Evolutionary conservation across 768 basidiomycete species (phyloP).

Genomic region (Suillus spraguei): DNA sequence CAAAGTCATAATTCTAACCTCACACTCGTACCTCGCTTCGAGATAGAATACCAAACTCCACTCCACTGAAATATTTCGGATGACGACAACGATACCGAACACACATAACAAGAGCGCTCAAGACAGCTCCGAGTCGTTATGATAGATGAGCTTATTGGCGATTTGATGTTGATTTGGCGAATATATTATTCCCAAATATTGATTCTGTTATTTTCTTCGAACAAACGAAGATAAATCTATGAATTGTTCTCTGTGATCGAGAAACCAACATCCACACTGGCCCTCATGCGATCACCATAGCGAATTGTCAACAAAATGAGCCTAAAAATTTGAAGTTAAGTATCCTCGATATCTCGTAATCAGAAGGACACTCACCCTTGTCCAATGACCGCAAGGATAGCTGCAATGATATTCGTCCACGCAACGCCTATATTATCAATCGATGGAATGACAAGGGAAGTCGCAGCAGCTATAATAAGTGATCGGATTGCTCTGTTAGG

Average conservation of each 20-base stretch:
- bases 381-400: constrained; percentile 46
- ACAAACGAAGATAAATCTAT: not conserved
- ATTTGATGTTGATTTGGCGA: not conserved
- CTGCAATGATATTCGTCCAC: constrained; percentile 44
- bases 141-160: not conserved
- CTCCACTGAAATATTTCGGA: no score
- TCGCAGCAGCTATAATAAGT: constrained; percentile 44
- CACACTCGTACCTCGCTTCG: no score
- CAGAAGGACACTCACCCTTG: constrained; percentile 42
- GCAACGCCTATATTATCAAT: constrained; percentile 51
- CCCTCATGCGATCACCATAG: constrained; percentile 54
- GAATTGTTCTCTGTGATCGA: constrained; percentile 44
- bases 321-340: constrained; percentile 28
- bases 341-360: no score
- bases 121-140: not conserved
- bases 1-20: no score
- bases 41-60: no score
- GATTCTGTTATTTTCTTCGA: not conserved
- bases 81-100: no score
- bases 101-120: not conserved
- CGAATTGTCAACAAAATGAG: constrained; percentile 47
- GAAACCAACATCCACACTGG: constrained; percentile 53
- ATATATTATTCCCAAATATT: not conserved
- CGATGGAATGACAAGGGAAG: constrained; percentile 51
- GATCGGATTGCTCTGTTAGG: constrained; percentile 50